Conservation (phyloP, 371 early-diverging fungal species). For the Gilbertella persicaria region DNA sequence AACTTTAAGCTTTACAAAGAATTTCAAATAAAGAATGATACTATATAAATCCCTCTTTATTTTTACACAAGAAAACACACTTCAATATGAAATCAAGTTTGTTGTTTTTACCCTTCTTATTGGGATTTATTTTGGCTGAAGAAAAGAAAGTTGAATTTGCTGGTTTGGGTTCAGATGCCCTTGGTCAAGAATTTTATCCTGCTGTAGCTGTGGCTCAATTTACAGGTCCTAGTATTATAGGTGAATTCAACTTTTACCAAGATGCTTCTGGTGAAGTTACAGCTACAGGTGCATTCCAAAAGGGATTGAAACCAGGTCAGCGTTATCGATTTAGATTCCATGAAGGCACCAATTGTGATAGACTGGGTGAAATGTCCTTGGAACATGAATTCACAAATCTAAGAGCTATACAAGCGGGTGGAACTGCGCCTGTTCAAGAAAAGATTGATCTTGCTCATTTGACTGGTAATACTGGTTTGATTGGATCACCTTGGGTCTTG, state of each 20-base stretch:
- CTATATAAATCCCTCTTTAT: no score
- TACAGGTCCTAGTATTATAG: constrained; percentile 13
- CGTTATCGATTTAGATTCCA: constrained; percentile 10
- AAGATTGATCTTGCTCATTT: constrained; percentile 3
- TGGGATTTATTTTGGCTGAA: no score
- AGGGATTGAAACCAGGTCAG: constrained; percentile 3
- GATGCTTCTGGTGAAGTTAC: constrained; percentile 3
- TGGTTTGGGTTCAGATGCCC: background rate
- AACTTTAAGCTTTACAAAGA: no score
- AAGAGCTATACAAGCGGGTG: background rate
- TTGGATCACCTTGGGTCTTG: constrained; percentile 11
- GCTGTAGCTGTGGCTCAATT: constrained; percentile 11
- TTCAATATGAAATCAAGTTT: no score
- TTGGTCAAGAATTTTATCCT: background rate
- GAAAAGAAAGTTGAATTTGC: background rate
- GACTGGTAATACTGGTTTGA: background rate
- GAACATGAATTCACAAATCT: constrained; percentile 7
- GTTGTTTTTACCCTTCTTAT: no score
- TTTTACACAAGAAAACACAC: no score
- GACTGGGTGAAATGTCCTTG: background rate
- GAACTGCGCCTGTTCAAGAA: constrained; percentile 15
- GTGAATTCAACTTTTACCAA: constrained; percentile 14
- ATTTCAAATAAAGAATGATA: no score
- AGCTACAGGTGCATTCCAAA: constrained; percentile 16
- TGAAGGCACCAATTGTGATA: constrained; percentile 8